A percentile compares a stretch with the other conserved stretches of the same genome.
Conservation (phyloP, 495 filamentous ascomycete species). For the Wilcoxina mikolae region DNA sequence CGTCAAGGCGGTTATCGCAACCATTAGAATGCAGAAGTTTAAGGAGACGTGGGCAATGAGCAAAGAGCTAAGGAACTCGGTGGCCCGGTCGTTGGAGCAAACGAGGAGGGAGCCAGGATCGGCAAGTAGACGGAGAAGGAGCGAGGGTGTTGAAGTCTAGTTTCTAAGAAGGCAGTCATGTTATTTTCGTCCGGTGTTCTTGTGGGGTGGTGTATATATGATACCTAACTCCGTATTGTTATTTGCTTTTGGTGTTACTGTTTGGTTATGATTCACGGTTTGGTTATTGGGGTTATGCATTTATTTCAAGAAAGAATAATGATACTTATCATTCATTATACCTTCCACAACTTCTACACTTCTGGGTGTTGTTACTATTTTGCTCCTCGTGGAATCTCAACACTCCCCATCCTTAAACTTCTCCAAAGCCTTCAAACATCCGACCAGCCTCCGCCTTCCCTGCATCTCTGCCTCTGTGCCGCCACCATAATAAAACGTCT, state of each 20-base stretch:
- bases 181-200: not conserved
- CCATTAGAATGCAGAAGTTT: conserved; percentile 25
- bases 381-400: not conserved
- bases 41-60: conserved; percentile 19
- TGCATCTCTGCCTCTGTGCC: conserved; percentile 4
- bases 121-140: not conserved
- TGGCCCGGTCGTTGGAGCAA: conserved; percentile 22
- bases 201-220: not conserved
- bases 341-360: not conserved
- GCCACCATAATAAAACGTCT: conserved; percentile 1
- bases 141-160: not conserved
- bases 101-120: conserved; percentile 1
- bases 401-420: not conserved
- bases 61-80: conserved; percentile 20
- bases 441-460: conserved; percentile 3
- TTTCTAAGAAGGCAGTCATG: not conserved
- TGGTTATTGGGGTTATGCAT: not conserved
- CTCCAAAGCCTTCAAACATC: not conserved
- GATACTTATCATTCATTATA: not conserved
- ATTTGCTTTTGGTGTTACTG: not conserved
- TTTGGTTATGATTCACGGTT: not conserved
- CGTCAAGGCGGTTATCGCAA: conserved; percentile 24
- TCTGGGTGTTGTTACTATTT: not conserved
- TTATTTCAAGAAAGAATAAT: not conserved
- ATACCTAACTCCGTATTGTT: not conserved